Base-by-base conservation (phyloP, 805 yeast genomes). In the Phaffomyces antillensis region DNA sequence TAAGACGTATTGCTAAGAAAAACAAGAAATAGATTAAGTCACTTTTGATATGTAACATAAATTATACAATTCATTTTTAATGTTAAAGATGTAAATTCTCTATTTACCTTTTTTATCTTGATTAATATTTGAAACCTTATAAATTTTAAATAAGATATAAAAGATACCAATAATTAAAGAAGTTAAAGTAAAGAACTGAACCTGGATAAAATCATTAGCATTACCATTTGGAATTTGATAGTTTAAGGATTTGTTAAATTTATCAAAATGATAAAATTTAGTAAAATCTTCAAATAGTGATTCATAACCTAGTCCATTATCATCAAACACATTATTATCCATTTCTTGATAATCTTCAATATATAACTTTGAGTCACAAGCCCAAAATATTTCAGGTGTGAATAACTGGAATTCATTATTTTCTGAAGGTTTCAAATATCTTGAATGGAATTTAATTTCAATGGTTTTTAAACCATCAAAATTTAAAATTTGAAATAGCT, bases 1-100 rank as follows among this genome's bases (percentile, higher is more conserved):
- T 91, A 60, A 82, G 77, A 61, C 81, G 98, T 63, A 86, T 90
- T 54, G 85, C 88, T 24, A 93, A 90, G 76, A 88, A 86, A 71
- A 74, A 83, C 60, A 85, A 78, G 68, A 83, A 83, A 63, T 68
- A 63, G 59, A 12, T 18, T 10, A 16, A 16, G 17, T 20, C 25
- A 35, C n/a, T 32, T n/a, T n/a, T 5, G 16, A 15, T 24, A 30
- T 36, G 17, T 24, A 18, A 17, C 26, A 15, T 30, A 39, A 30
- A 36, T 36, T 24, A 28, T 30, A n/a, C n/a, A 16, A 11, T 26
- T n/a, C 23, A 20, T 37, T 42, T 16, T n/a, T 36, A 17, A n/a
- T n/a, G n/a, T 36, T 23, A 9, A n/a, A n/a, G 16, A 7, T 32
- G 18, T 32, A 32, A 12, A 20, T 20, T n/a, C 17, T 24, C 15